Evolutionary conservation across 768 basidiomycete genomes (phyloP).

Genomic region (Amanita pallidorosea): DNA sequence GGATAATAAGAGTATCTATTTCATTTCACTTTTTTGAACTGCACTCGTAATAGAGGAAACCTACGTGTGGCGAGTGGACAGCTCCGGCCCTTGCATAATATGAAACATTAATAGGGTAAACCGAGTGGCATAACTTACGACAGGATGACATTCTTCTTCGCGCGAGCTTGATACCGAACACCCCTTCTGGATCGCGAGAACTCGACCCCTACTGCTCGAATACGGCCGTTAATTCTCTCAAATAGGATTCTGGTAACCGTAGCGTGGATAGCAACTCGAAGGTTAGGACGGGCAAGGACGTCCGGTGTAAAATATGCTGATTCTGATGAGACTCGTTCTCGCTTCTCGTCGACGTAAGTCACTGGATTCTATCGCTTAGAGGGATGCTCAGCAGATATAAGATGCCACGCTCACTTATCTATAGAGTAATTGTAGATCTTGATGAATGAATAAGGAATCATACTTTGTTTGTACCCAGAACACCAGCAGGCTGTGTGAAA

Average conservation of each 20-base stretch:
- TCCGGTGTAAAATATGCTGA: conserved; percentile 55
- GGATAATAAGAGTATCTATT: conserved; percentile 57
- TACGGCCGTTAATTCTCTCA: conserved; percentile 24
- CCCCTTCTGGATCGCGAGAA: conserved; percentile 31
- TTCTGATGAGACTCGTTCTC: conserved; percentile 51
- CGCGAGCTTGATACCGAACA: conserved; percentile 31
- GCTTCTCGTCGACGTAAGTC: conserved; percentile 49
- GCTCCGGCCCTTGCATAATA: conserved; percentile 37
- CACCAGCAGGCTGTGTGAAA: conserved; percentile 48
- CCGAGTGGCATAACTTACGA: conserved; percentile 29
- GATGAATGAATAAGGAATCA: conserved; percentile 9
- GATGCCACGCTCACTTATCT: conserved; percentile 30
- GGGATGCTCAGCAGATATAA: not conserved
- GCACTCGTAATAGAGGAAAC: not conserved
- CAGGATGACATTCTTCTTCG: conserved; percentile 50
- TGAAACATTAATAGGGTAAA: not conserved
- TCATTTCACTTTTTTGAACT: not conserved
- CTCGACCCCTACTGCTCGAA: conserved; percentile 52
- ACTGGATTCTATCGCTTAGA: conserved; percentile 26
- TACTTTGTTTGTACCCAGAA: conserved; percentile 53
- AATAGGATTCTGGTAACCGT: conserved; percentile 51
- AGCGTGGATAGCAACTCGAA: conserved; percentile 48
- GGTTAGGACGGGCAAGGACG: conserved; percentile 54
- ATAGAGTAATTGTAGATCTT: not conserved
- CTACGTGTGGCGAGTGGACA: conserved; percentile 45